Base-by-base conservation (phyloP, 805 yeast species). In the Wickerhamomyces mucosus region DNA sequence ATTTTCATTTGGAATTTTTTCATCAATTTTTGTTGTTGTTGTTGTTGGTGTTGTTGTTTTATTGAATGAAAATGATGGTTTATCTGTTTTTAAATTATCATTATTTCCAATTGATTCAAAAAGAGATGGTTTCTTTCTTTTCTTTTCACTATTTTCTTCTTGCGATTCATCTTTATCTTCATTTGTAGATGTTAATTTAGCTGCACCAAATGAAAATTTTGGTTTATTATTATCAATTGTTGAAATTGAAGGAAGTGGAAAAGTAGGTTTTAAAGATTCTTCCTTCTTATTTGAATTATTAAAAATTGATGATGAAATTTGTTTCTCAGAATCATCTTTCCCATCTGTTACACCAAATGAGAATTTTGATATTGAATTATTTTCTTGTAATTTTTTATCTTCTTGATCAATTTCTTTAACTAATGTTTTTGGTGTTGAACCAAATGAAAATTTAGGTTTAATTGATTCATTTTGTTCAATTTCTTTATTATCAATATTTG, bases 11-110 rank as follows among this genome's bases (percentile, higher is more conserved):
- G n/a, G n/a, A n/a, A n/a, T n/a, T n/a, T n/a, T n/a, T 7, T 27
- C 30, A 6, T 19, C 19, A 14, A 18, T 17, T 4, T n/a, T 13
- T 27, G 26, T 15, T 12, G 24, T 21, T n/a, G 12, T 7, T 16
- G 15, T 14, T 7, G 26, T 12, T 12, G 24, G 24, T 14, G 22
- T 22, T 19, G 41, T 18, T 11, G 27, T 31, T 21, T 32, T 26
- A 18, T 46, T 45, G 33, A 44, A 38, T n/a, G 36, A 18, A 24
- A 42, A 44, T 14, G 43, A 34, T 33, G 45, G 43, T 21, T 35
- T 35, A 7, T 19, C 11, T 12, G 15, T n/a, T n/a, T n/a, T n/a
- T n/a, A n/a, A n/a, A n/a, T n/a, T n/a, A n/a, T n/a, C n/a, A n/a
- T n/a, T n/a, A n/a, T n/a, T n/a, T n/a, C n/a, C n/a, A n/a, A n/a